Evolutionary conservation across 169 alveolate genomes (phyloP).

Genomic region (Plasmodium gonderi): DNA sequence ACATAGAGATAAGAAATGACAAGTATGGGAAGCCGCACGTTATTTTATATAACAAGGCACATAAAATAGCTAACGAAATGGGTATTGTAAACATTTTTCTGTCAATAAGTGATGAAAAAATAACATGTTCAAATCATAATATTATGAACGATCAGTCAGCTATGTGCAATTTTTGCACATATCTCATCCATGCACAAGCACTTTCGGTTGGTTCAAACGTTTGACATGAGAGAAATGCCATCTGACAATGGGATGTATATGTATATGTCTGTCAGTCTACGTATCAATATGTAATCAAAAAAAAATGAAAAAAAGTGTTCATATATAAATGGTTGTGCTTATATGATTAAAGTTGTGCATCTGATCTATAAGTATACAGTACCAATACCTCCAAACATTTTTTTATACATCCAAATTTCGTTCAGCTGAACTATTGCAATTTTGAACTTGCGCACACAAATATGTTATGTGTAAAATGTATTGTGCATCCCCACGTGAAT

Average conservation of each 20-base stretch:
- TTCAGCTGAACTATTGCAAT: too few relatives aligned
- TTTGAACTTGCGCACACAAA: too few relatives aligned
- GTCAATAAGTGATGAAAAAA: conserved; percentile 62
- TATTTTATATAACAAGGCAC: conserved; percentile 41
- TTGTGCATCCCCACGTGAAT: too few relatives aligned
- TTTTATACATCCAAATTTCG: too few relatives aligned
- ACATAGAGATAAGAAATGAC: conserved; percentile 59
- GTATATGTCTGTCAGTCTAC: too few relatives aligned
- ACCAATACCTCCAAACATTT: too few relatives aligned
- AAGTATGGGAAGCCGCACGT: conserved; percentile 71
- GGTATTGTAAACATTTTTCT: conserved; percentile 58
- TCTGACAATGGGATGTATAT: too few relatives aligned
- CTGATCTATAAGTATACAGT: too few relatives aligned
- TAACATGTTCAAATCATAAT: conserved; percentile 8
- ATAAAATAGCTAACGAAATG: conserved; percentile 40
- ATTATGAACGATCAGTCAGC: not conserved
- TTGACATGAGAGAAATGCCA: not conserved
- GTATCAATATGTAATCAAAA: too few relatives aligned
- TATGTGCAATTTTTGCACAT: conserved; percentile 4
- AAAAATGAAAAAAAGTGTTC: not conserved
- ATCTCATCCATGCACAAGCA: conserved; percentile 62
- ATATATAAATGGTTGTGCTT: too few relatives aligned
- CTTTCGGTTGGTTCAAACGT: conserved; percentile 53
- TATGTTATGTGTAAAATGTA: too few relatives aligned
- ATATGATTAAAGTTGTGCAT: too few relatives aligned